These are phyloP conservation scores for Rhinocladiella similis DNA, from an alignment of 2,329 filamentous ascomycete genomes.

Conservation along the genomic window DNA sequence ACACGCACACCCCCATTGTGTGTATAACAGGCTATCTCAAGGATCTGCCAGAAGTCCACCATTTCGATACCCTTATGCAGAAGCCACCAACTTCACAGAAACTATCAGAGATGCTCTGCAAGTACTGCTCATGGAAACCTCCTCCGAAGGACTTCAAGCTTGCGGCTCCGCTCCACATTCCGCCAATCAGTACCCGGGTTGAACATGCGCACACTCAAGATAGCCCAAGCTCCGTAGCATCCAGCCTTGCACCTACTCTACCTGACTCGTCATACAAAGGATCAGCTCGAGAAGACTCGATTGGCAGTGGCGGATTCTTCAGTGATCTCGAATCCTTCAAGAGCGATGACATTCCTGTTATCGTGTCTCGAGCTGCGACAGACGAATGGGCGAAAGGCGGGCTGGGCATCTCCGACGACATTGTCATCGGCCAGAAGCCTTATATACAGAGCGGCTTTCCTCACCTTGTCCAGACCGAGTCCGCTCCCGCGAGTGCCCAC, in stretches of 20 bases:
- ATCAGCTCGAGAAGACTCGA: slow-evolving; percentile 83
- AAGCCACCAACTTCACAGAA: slow-evolving; percentile 95
- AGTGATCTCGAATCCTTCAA: slow-evolving; percentile 79
- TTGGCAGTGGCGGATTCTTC: slow-evolving; percentile 78
- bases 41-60: slow-evolving; percentile 88
- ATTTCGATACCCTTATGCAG: slow-evolving; percentile 93
- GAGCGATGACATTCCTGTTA: slow-evolving; percentile 74
- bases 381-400: slow-evolving; percentile 78
- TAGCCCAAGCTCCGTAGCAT: slow-evolving; percentile 78
- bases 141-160: slow-evolving; percentile 60
- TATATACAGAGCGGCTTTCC: slow-evolving; percentile 49
- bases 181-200: slow-evolving; percentile 15
- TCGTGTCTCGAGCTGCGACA: slow-evolving; percentile 70
- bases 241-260: slow-evolving; percentile 67
- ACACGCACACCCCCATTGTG: slow-evolving; percentile 91
- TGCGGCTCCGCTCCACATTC: slow-evolving; percentile 57
- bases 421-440: slow-evolving; percentile 40
- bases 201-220: slow-evolving; percentile 65
- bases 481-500: slow-evolving; percentile 61
- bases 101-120: slow-evolving; percentile 80
- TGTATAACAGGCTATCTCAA: slow-evolving; percentile 98
- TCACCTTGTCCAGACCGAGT: slow-evolving; percentile 61
- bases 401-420: slow-evolving; percentile 73
- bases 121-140: slow-evolving; percentile 90
- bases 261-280: slow-evolving; percentile 74